These are phyloP conservation scores for Holtermanniella nyarrowii DNA, from an alignment of 768 basidiomycete genomes.

Conservation along the genomic window DNA sequence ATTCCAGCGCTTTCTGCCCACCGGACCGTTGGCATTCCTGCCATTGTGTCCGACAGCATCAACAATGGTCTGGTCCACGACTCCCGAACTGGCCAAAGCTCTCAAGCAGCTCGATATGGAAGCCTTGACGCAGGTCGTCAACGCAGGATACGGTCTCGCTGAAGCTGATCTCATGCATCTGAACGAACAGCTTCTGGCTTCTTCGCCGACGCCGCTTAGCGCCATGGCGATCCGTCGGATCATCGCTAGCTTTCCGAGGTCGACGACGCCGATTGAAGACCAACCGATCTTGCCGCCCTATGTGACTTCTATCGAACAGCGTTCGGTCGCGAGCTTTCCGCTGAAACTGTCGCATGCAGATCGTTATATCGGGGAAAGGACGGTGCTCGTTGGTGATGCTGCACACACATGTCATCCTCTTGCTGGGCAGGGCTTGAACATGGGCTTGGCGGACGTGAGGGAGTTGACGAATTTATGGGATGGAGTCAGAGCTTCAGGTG, in stretches of 20 bases:
- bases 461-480: slow-evolving; percentile 59
- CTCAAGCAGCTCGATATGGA: slow-evolving; percentile 56
- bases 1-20: slow-evolving; percentile 88
- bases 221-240: slow-evolving; percentile 44
- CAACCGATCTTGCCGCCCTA: slow-evolving; percentile 64
- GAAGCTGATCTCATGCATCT: slow-evolving; percentile 28
- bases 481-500: slow-evolving; percentile 52
- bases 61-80: slow-evolving; percentile 91
- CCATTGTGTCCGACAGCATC: slow-evolving; percentile 68
- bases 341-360: slow-evolving; percentile 78
- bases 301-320: slow-evolving; percentile 58
- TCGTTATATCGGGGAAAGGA: slow-evolving; percentile 68
- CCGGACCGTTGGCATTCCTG: slow-evolving; percentile 90
- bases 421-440: slow-evolving; percentile 89
- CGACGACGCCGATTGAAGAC: slow-evolving; percentile 25
- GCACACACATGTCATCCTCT: slow-evolving; percentile 92
- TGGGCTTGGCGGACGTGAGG: slow-evolving; percentile 80
- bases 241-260: slow-evolving; percentile 49
- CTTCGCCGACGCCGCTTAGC: slow-evolving; percentile 40
- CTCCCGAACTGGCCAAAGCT: slow-evolving; percentile 60
- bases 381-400: slow-evolving; percentile 87
- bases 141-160: slow-evolving; percentile 65
- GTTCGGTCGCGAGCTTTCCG: slow-evolving; percentile 80
- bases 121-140: slow-evolving; percentile 65
- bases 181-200: slow-evolving; percentile 18